Evolutionary conservation across 495 filamentous ascomycete genomes (phyloP), one percentile per base, ranked within the genome.

Genomic region (Lophiotrema nucula): DNA sequence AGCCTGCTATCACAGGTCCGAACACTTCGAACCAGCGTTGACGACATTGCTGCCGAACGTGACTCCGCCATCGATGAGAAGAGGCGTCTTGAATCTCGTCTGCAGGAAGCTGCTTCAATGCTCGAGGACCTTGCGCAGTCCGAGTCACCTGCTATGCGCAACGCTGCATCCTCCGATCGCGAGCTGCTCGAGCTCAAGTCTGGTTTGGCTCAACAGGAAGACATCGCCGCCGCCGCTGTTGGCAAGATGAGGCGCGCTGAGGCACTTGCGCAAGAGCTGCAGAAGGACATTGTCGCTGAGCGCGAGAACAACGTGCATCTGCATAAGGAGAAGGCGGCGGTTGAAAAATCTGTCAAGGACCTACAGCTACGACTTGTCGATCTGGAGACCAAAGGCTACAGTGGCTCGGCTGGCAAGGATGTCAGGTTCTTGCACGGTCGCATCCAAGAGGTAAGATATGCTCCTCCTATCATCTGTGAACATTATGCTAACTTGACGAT

Each of bases 191-290:
- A 96, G 62, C 83, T 98, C 56, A 97, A 95, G 74, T 85, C 90
- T 6, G 83, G 81, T 49, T 82, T 97, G 33, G 93, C 92, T 8
- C 91, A 96, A 61, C 89, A 96, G 68, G 89, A 97, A 72, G 93
- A 98, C 69, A 85, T 97, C 24, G 91, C 90, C 18, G 80, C 88
- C 2, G 93, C 93, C 1, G 93, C 93, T 0, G 87, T 97, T 42
- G 92, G 90, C 67, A 97, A 97, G 77, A 98, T 98, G 93, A 81
- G 93, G n/a, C 85, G 92, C 12, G 91, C 95, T 0, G 93, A 98
- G 67, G 89, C 90, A 33, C 76, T 98, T 15, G 84, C 84, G 1
- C 82, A 83, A 16, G 95, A 98, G 73, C 86, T 93, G 56, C 92
- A 97, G 69, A 95, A 95, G 73, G 93, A 98, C 66, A 88, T 97